Conservation (phyloP, 2,329 filamentous ascomycete genomes). For the Ophiostoma himal-ulmi region DNA sequence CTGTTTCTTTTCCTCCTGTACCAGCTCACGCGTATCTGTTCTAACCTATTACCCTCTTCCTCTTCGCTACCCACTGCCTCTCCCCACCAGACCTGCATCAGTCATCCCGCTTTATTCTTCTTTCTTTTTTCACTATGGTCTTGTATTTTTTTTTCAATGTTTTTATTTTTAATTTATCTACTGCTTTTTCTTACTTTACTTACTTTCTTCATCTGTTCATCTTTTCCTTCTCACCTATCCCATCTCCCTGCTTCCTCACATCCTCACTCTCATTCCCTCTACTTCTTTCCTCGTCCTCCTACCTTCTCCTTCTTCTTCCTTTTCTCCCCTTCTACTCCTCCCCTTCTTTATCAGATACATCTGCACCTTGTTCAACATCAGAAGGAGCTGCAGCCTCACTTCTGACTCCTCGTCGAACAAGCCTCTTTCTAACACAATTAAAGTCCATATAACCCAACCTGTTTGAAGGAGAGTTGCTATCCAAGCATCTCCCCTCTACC, state of each 20-base stretch:
- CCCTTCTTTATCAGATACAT: slow-evolving; percentile 15
- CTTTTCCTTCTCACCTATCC: slow-evolving; percentile 6
- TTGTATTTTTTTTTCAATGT: neutral
- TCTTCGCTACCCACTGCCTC: neutral
- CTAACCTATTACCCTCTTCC: neutral
- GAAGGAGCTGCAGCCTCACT: slow-evolving; percentile 12
- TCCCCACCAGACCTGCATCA: slow-evolving; percentile 4
- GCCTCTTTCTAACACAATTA: neutral
- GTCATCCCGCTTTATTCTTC: slow-evolving; percentile 7
- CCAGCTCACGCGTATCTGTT: neutral
- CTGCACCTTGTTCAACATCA: slow-evolving; percentile 14
- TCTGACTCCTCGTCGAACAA: neutral
- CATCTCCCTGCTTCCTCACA: slow-evolving; percentile 3
- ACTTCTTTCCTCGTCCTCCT: neutral
- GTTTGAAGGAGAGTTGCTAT: slow-evolving; percentile 18
- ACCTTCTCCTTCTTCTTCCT: neutral
- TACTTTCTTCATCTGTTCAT: neutral
- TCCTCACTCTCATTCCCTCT: neutral
- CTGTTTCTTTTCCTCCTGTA: neutral
- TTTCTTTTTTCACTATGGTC: neutral
- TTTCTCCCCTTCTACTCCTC: neutral
- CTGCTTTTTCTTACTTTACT: neutral
- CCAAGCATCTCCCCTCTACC: slow-evolving; percentile 8
- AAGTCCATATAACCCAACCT: neutral
- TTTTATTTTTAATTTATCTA: neutral